A percentile compares a stretch with the other conserved stretches of the same genome.
These are phyloP conservation scores for Wickerhamiella siamensis DNA, from an alignment of 805 yeast genomes.

Conservation along the genomic window DNA sequence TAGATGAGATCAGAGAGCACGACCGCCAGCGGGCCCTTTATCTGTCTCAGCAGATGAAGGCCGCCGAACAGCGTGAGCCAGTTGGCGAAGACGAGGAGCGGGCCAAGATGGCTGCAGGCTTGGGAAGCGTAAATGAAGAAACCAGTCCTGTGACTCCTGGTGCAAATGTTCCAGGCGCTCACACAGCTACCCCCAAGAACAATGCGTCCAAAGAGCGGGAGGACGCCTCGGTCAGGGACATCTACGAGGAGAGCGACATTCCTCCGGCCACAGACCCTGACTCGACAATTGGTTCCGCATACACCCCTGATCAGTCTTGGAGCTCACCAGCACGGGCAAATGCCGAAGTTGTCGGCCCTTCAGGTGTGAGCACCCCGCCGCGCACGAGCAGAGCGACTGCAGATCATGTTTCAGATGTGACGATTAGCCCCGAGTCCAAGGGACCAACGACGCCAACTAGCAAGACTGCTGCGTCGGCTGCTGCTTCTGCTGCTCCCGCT, in stretches of 20 bases:
- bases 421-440: too few relatives aligned
- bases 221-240: slow-evolving; percentile 13
- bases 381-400: background rate
- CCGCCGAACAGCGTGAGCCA: background rate
- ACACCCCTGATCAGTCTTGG: slow-evolving; percentile 5
- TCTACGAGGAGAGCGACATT: slow-evolving; percentile 16
- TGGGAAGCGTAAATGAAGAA: background rate
- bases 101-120: background rate
- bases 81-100: background rate
- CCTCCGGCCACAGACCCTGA: slow-evolving; percentile 14
- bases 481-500: too few relatives aligned
- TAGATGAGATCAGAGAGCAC: background rate
- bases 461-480: too few relatives aligned
- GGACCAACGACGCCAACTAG: too few relatives aligned
- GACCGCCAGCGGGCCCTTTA: background rate
- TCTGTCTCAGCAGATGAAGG: background rate
- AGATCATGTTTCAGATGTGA: too few relatives aligned
- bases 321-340: slow-evolving; percentile 3
- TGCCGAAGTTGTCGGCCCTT: slow-evolving; percentile 1
- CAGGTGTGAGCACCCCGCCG: slow-evolving; percentile 2
- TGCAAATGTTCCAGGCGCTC: background rate
- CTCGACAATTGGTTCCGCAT: slow-evolving; percentile 4
- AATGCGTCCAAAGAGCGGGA: slow-evolving; percentile 10
- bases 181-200: background rate
- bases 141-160: background rate